A percentile compares a stretch with the other conserved stretches of the same genome.
phyloP scores from a whole-genome alignment of 805 yeast genomes.

The Teunomyces pallodes region DNA sequence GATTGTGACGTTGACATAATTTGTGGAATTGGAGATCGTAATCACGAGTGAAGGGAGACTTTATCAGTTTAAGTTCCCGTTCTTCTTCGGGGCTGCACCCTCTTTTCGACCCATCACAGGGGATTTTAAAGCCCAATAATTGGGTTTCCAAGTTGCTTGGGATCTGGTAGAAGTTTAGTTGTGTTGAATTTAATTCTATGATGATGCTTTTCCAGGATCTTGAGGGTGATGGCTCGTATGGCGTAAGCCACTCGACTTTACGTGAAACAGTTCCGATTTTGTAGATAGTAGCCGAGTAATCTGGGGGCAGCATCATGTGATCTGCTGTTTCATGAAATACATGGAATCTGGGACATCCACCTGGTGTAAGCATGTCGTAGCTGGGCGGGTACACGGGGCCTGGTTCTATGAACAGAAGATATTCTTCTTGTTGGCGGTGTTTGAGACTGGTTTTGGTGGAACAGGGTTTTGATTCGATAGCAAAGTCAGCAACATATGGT shows the following conservation, averaged over 20 bases:
- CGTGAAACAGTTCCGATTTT: conserved; percentile 56
- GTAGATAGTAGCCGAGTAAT: conserved; percentile 63
- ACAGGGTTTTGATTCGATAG: not conserved
- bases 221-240: conserved; percentile 64
- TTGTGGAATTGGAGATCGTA: conserved; percentile 28
- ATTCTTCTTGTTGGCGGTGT: conserved; percentile 5
- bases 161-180: conserved; percentile 62
- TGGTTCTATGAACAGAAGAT: conserved; percentile 36
- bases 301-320: conserved; percentile 45
- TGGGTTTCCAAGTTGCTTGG: conserved; percentile 32
- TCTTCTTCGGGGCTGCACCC: conserved; percentile 10
- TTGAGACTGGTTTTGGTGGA: not conserved
- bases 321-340: conserved; percentile 10
- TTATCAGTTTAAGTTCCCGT: conserved; percentile 9
- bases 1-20: conserved; percentile 18
- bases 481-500: not conserved
- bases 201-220: conserved; percentile 71
- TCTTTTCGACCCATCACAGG: conserved; percentile 7
- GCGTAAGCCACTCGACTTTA: conserved; percentile 75
- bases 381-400: conserved; percentile 37
- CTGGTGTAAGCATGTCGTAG: conserved; percentile 39
- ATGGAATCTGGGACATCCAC: conserved; percentile 43
- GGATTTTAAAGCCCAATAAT: conserved; percentile 19
- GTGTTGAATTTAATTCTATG: conserved; percentile 83
- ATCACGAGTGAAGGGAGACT: conserved; percentile 22